phyloP scores from a whole-genome alignment of 768 basidiomycete genomes.

The Boletales sp. region DNA sequence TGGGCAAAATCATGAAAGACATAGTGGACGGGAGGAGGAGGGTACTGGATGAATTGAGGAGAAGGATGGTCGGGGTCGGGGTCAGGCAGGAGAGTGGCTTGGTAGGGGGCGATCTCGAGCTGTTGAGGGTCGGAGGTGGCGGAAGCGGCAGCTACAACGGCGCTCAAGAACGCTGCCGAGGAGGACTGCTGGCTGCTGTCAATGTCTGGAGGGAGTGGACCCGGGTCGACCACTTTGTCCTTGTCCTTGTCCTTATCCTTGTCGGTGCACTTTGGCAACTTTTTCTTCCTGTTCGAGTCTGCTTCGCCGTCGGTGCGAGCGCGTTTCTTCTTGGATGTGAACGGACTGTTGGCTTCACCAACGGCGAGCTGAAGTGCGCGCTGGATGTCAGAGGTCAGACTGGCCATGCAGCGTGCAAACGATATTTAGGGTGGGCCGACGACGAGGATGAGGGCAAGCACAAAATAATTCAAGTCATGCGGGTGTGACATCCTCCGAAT shows the following conservation, averaged over 20 bases:
- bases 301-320: constrained; percentile 7
- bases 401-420: constrained; percentile 17
- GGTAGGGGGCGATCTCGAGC: constrained; percentile 24
- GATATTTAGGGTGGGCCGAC: constrained; percentile 40
- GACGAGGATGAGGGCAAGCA: constrained; percentile 41
- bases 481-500: constrained; percentile 15
- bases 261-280: constrained; percentile 20
- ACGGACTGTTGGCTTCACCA: constrained; percentile 41
- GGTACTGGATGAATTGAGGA: constrained; percentile 25
- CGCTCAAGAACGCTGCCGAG: constrained; percentile 57
- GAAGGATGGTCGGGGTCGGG: constrained; percentile 5
- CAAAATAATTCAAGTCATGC: constrained; percentile 2
- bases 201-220: constrained; percentile 34
- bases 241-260: constrained; percentile 33
- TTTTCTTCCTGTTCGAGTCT: constrained; percentile 34
- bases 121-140: constrained; percentile 39
- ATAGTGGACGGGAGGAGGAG: constrained; percentile 27
- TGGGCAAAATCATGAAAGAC: constrained; percentile 28
- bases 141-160: constrained; percentile 64
- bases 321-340: constrained; percentile 36
- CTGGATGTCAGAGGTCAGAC: constrained; percentile 43
- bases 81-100: constrained; percentile 29
- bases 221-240: constrained; percentile 20
- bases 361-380: constrained; percentile 50
- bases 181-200: constrained; percentile 42